Evolutionary conservation across 345 rosid species (phyloP).

Genomic region (Syzygium aromaticum): DNA sequence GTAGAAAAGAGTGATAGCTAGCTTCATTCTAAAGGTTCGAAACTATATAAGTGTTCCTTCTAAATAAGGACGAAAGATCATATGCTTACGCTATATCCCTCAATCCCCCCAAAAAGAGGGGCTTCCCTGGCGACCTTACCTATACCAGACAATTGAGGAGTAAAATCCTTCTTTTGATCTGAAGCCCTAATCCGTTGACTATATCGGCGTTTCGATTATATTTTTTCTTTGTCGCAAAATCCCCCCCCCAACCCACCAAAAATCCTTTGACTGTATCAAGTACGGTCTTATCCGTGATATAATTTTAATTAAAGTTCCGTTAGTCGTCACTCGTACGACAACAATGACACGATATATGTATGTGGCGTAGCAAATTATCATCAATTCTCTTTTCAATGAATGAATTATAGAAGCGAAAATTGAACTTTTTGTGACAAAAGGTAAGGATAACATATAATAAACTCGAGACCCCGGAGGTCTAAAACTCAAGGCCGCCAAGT

Average conservation of each 20-base stretch:
- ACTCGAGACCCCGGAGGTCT: background rate
- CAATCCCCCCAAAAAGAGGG: background rate
- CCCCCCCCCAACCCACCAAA: too few relatives aligned
- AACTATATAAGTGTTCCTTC: background rate
- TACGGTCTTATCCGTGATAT: background rate
- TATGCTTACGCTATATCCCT: background rate
- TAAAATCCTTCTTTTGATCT: background rate
- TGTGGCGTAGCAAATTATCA: accelerated
- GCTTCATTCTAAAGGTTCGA: background rate
- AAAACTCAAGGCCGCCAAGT: background rate
- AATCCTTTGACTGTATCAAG: too few relatives aligned
- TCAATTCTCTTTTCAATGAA: background rate
- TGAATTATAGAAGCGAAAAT: too few relatives aligned
- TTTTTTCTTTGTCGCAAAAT: too few relatives aligned
- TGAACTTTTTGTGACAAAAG: too few relatives aligned
- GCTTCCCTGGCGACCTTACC: background rate
- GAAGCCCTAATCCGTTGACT: background rate
- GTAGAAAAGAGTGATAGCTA: background rate
- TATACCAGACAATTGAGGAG: background rate
- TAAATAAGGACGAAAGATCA: background rate
- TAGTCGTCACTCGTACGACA: background rate
- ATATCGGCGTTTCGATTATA: too few relatives aligned
- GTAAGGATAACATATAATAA: too few relatives aligned
- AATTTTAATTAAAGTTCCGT: too few relatives aligned
- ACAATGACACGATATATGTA: background rate